Conservation (phyloP, 257 asterid genomes). For the Solanum lignicaule region DNA sequence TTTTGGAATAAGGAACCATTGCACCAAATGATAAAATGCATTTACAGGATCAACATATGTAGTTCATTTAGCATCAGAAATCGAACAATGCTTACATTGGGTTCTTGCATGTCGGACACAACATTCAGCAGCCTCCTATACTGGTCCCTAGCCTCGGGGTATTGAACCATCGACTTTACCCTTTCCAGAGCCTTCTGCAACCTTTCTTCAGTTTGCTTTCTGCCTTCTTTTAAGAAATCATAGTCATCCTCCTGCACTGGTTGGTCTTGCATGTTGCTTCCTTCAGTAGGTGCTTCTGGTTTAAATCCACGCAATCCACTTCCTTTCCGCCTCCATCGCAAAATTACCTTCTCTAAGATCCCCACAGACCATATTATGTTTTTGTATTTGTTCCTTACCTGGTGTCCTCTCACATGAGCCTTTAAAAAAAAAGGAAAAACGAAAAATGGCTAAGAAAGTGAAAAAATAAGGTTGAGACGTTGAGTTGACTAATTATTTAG, state of each 20-base stretch:
- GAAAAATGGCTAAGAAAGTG: neutral
- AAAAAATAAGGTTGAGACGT: neutral
- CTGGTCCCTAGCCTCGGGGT: conserved; percentile 92
- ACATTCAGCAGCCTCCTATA: conserved; percentile 78
- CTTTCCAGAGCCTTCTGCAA: conserved; percentile 77
- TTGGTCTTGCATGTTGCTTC: conserved; percentile 27
- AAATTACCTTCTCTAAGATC: conserved; percentile 69
- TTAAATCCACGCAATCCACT: conserved; percentile 73
- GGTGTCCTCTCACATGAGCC: conserved; percentile 98
- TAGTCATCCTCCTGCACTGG: conserved; percentile 66
- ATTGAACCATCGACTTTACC: conserved; percentile 92
- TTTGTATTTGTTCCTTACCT: conserved; percentile 79
- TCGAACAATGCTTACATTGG: conserved; percentile 35
- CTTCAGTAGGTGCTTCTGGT: conserved; percentile 44
- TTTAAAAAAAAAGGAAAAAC: conserved; percentile 16
- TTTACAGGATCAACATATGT: neutral
- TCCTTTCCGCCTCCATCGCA: conserved; percentile 86
- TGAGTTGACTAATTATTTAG: neutral
- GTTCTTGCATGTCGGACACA: conserved; percentile 76
- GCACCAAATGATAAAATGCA: neutral
- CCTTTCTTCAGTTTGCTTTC: conserved; percentile 78
- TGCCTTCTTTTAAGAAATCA: conserved; percentile 76
- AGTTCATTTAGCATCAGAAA: neutral
- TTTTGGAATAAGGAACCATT: neutral
- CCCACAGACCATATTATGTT: conserved; percentile 90